Evolutionary conservation across 2,329 filamentous ascomycete species (phyloP).

Genomic region (Ophiostoma angusticollis): DNA sequence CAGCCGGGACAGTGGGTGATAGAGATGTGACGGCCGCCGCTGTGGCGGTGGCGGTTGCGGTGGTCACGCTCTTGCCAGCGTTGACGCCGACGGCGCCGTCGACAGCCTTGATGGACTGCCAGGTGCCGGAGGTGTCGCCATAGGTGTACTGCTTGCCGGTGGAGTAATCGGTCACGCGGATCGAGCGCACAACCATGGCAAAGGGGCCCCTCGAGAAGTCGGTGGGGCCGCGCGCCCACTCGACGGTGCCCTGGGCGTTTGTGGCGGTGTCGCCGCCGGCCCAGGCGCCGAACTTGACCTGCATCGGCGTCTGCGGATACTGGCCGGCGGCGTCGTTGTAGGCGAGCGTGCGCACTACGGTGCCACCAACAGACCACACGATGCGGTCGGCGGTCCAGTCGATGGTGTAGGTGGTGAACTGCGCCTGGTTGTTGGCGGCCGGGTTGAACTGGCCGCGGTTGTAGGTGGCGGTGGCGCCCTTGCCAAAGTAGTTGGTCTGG

Average conservation of each 20-base stretch:
- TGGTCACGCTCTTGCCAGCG: slow-evolving; percentile 38
- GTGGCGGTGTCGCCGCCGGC: slow-evolving; percentile 66
- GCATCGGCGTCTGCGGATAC: slow-evolving; percentile 94
- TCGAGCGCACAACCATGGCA: slow-evolving; percentile 66
- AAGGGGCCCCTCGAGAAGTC: slow-evolving; percentile 77
- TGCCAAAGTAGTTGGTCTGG: slow-evolving; percentile 97
- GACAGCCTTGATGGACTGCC: slow-evolving; percentile 70
- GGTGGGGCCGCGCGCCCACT: slow-evolving; percentile 77
- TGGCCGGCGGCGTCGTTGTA: slow-evolving; percentile 57
- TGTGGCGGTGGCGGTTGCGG: slow-evolving; percentile 42
- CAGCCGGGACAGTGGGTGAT: slow-evolving; percentile 55
- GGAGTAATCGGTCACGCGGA: slow-evolving; percentile 80
- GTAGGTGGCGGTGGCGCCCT: slow-evolving; percentile 74
- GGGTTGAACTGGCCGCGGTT: slow-evolving; percentile 76
- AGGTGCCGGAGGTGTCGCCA: slow-evolving; percentile 61
- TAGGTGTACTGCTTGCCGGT: slow-evolving; percentile 80
- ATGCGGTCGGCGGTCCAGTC: slow-evolving; percentile 84
- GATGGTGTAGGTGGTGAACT: slow-evolving; percentile 76
- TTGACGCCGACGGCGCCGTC: slow-evolving; percentile 65
- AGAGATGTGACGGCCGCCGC: slow-evolving; percentile 48
- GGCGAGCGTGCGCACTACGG: slow-evolving; percentile 62
- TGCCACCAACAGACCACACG: slow-evolving; percentile 73
- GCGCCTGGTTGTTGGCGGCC: slow-evolving; percentile 53
- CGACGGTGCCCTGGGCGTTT: slow-evolving; percentile 70
- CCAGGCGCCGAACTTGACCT: slow-evolving; percentile 86